A percentile compares a stretch with the other conserved stretches of the same genome.
These are phyloP conservation scores for Huntiella savannae DNA, from an alignment of 2,329 filamentous ascomycete species.

Conservation along the genomic window DNA sequence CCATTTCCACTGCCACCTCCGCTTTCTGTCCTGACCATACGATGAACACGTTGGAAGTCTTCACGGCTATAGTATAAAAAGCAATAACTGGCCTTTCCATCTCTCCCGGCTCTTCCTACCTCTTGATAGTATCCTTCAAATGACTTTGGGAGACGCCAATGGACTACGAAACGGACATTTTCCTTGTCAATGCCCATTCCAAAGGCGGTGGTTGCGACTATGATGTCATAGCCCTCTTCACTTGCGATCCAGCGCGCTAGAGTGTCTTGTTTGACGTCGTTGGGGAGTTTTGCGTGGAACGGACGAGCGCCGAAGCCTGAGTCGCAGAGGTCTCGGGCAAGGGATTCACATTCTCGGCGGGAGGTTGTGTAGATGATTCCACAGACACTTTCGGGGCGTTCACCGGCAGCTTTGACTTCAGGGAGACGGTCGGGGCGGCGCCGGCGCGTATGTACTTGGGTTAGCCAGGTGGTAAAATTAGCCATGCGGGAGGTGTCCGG, in stretches of 20 bases:
- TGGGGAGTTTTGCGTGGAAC: slow-evolving; percentile 51
- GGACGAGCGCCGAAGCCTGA: slow-evolving; percentile 56
- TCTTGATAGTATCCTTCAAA: slow-evolving; percentile 97
- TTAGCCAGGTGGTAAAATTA: slow-evolving; percentile 62
- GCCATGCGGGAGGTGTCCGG: slow-evolving; percentile 33
- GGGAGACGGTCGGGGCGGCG: slow-evolving; percentile 35
- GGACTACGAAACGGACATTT: slow-evolving; percentile 81
- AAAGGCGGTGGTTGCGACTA: slow-evolving; percentile 89
- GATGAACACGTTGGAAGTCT: slow-evolving; percentile 57
- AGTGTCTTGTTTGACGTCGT: slow-evolving; percentile 51
- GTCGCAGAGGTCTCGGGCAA: slow-evolving; percentile 44
- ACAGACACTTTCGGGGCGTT: slow-evolving; percentile 44
- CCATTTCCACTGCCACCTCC: background rate
- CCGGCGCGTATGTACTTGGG: slow-evolving; percentile 50
- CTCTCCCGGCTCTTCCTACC: slow-evolving; percentile 74
- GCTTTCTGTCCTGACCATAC: slow-evolving; percentile 23
- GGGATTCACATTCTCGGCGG: slow-evolving; percentile 52
- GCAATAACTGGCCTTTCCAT: slow-evolving; percentile 71
- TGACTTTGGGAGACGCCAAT: slow-evolving; percentile 84
- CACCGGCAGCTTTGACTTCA: slow-evolving; percentile 33
- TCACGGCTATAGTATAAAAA: slow-evolving; percentile 83
- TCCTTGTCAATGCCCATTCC: slow-evolving; percentile 97
- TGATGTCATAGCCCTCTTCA: slow-evolving; percentile 63
- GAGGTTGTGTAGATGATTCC: slow-evolving; percentile 69
- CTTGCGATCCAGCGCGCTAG: slow-evolving; percentile 55